phyloP scores from a whole-genome alignment of 768 basidiomycete genomes.

The Termitomyces sp. region DNA sequence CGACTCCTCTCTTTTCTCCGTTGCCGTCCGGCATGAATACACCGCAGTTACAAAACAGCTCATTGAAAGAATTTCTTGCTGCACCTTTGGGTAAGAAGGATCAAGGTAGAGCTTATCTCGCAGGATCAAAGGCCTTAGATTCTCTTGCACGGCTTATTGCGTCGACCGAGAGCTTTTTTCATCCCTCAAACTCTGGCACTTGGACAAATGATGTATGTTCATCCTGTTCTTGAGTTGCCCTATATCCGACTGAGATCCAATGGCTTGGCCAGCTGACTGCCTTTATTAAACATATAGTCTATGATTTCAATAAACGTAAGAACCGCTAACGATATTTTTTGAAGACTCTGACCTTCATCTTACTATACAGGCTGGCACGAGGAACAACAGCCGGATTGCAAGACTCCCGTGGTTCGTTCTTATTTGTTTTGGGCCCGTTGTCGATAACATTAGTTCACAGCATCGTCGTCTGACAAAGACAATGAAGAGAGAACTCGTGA shows the following conservation, averaged over 20 bases:
- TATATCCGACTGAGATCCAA: not conserved
- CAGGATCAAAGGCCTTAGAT: conserved; percentile 79
- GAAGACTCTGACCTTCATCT: not conserved
- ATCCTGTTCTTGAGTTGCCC: not conserved
- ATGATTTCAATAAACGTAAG: conserved; percentile 78
- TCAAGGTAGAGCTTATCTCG: conserved; percentile 58
- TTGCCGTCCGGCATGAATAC: conserved; percentile 58
- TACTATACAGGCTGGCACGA: conserved; percentile 62
- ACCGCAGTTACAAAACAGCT: conserved; percentile 40
- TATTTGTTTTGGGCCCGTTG: not conserved
- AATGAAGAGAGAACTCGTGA: conserved; percentile 84
- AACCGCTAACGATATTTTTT: not conserved
- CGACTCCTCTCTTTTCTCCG: conserved; percentile 76
- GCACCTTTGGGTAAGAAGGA: conserved; percentile 48
- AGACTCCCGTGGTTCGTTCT: conserved; percentile 57
- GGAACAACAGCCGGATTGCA: conserved; percentile 73
- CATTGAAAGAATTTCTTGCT: conserved; percentile 53
- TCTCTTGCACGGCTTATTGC: conserved; percentile 81
- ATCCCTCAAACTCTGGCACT: conserved; percentile 80
- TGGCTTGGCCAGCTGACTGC: conserved; percentile 52
- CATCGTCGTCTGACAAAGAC: conserved; percentile 69
- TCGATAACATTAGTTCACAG: conserved; percentile 22
- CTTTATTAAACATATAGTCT: conserved; percentile 80
- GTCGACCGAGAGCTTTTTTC: conserved; percentile 87
- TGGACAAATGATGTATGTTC: conserved; percentile 70